phyloP scores from a whole-genome alignment of 805 yeast species.

The Candida fluviatilis region DNA sequence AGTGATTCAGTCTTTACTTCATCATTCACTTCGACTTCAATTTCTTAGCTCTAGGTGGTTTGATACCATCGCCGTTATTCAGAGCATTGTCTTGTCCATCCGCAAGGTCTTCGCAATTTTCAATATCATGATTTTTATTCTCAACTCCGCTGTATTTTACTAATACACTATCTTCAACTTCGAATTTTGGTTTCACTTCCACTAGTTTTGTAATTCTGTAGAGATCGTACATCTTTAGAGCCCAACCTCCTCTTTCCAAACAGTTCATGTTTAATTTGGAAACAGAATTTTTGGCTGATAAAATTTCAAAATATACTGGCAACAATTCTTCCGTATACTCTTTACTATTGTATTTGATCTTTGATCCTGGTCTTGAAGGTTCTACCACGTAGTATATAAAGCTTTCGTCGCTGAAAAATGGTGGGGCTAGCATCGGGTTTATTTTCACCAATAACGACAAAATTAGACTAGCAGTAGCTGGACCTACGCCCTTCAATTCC shows the following conservation, averaged over 20 bases:
- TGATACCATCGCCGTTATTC: slow-evolving; percentile 3
- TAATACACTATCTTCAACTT: slow-evolving; percentile 10
- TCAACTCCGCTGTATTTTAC: slow-evolving; percentile 5
- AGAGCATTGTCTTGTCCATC: background rate
- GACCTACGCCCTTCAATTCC: slow-evolving; percentile 44
- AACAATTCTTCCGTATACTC: slow-evolving; percentile 39
- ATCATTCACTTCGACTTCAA: slow-evolving; percentile 2
- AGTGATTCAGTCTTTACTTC: too few relatives aligned
- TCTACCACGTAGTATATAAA: slow-evolving; percentile 32
- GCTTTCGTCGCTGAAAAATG: slow-evolving; percentile 49
- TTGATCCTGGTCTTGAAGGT: slow-evolving; percentile 16
- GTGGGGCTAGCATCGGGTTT: slow-evolving; percentile 26
- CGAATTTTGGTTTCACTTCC: slow-evolving; percentile 12
- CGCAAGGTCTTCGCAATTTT: background rate
- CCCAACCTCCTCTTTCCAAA: slow-evolving; percentile 37
- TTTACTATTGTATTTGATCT: slow-evolving; percentile 38
- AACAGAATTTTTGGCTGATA: background rate
- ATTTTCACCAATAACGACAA: slow-evolving; percentile 28
- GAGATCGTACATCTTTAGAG: slow-evolving; percentile 27
- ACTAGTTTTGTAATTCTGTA: slow-evolving; percentile 19
- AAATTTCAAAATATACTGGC: slow-evolving; percentile 15
- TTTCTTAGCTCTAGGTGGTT: slow-evolving; percentile 3
- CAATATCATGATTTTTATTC: slow-evolving; percentile 1
- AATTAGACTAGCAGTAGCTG: slow-evolving; percentile 46
- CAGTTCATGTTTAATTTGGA: slow-evolving; percentile 9